Evolutionary conservation across 2,329 filamentous ascomycete genomes (phyloP).

Genomic region (Moelleriella libera): DNA sequence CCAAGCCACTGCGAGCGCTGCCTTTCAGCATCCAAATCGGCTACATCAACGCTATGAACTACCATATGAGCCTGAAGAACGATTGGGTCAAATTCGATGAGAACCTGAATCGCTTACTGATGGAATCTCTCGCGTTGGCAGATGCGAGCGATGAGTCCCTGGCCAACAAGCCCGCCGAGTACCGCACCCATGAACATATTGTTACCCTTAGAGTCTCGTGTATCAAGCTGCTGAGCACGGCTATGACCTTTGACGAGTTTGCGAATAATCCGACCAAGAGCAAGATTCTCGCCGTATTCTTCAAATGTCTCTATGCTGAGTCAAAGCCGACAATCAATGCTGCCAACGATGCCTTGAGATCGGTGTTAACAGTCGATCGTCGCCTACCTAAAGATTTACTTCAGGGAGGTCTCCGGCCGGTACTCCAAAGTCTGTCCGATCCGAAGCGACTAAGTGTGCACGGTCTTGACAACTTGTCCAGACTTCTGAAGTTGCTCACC

Average conservation of each 20-base stretch:
- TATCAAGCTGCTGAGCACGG: slow-evolving; percentile 81
- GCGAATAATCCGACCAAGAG: slow-evolving; percentile 52
- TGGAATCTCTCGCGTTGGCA: slow-evolving; percentile 85
- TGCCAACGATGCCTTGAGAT: slow-evolving; percentile 78
- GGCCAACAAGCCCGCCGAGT: slow-evolving; percentile 84
- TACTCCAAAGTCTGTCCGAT: slow-evolving; percentile 93
- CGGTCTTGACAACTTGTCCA: slow-evolving; percentile 79
- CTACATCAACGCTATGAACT: slow-evolving; percentile 95
- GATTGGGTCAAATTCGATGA: slow-evolving; percentile 90
- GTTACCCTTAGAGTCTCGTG: slow-evolving; percentile 85
- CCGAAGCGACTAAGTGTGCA: slow-evolving; percentile 79
- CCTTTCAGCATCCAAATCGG: slow-evolving; percentile 94
- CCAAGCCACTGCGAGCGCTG: slow-evolving; percentile 82
- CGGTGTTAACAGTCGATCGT: slow-evolving; percentile 74
- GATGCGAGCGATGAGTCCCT: slow-evolving; percentile 90
- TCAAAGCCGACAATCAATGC: slow-evolving; percentile 86
- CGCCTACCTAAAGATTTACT: slow-evolving; percentile 92
- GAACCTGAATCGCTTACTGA: slow-evolving; percentile 72
- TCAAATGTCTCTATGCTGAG: slow-evolving; percentile 92
- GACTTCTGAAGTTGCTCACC: slow-evolving; percentile 78
- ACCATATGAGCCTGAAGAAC: slow-evolving; percentile 77
- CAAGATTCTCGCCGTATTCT: slow-evolving; percentile 87
- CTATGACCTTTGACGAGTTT: slow-evolving; percentile 88
- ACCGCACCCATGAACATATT: slow-evolving; percentile 90
- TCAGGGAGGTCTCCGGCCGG: slow-evolving; percentile 84